Evolutionary conservation across 441 rosid species (phyloP).

Genomic region (Pelargonium cotyledonis): DNA sequence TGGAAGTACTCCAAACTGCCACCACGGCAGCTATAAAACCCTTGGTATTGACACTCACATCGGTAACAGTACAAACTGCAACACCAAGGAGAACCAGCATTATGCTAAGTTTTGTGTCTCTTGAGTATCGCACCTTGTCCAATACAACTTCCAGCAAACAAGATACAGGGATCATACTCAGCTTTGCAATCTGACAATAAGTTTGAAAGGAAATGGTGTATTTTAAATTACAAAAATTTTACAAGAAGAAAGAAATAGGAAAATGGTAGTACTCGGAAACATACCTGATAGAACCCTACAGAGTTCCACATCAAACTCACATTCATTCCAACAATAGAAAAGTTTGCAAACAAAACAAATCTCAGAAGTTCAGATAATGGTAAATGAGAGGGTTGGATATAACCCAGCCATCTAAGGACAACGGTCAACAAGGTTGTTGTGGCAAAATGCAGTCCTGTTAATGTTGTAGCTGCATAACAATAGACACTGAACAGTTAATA

Average conservation of each 20-base stretch:
- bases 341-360: slow-evolving; percentile 55
- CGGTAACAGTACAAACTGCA: slow-evolving; percentile 68
- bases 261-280: background rate
- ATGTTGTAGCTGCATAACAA: slow-evolving; percentile 53
- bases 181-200: slow-evolving; percentile 56
- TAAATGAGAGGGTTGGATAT: slow-evolving; percentile 65
- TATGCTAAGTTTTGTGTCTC: slow-evolving; percentile 72
- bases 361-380: slow-evolving; percentile 57
- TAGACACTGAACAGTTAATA: background rate
- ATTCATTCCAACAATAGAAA: slow-evolving; percentile 76
- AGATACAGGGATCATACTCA: slow-evolving; percentile 73
- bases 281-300: slow-evolving; percentile 73
- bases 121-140: slow-evolving; percentile 66
- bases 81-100: slow-evolving; percentile 61
- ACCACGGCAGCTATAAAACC: slow-evolving; percentile 59
- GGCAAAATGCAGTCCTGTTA: slow-evolving; percentile 66
- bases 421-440: slow-evolving; percentile 53
- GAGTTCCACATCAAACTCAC: slow-evolving; percentile 78
- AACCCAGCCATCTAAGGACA: slow-evolving; percentile 57
- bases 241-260: background rate
- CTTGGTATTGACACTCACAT: slow-evolving; percentile 64
- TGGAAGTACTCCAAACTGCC: slow-evolving; percentile 72
- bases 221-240: slow-evolving; percentile 11
- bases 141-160: slow-evolving; percentile 65
- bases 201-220: slow-evolving; percentile 12